These are phyloP conservation scores for Calocera cornea DNA, from an alignment of 768 basidiomycete genomes.

Conservation along the genomic window DNA sequence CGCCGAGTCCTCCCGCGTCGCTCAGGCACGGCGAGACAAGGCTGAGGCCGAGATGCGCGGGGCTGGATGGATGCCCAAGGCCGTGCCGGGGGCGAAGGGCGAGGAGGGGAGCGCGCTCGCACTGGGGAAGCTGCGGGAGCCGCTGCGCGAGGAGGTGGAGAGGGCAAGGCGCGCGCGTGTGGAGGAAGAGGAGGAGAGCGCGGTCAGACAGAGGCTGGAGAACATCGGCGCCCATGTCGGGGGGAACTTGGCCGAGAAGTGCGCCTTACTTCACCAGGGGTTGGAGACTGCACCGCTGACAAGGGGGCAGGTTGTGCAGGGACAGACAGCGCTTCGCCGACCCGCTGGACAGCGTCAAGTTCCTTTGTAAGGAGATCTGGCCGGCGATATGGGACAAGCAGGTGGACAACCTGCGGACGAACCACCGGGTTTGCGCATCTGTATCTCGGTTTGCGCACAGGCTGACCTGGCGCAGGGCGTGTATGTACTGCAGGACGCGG, in stretches of 20 bases:
- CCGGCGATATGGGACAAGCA: conserved; percentile 84
- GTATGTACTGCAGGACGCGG: conserved; percentile 84
- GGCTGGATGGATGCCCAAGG: conserved; percentile 52
- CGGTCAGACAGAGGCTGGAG: conserved; percentile 54
- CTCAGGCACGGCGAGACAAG: conserved; percentile 49
- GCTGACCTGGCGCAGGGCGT: conserved; percentile 45
- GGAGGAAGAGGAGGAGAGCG: conserved; percentile 61
- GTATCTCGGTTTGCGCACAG: neutral
- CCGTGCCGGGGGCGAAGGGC: conserved; percentile 31
- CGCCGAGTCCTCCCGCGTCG: conserved; percentile 58
- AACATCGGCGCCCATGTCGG: conserved; percentile 78
- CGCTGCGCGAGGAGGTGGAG: conserved; percentile 27
- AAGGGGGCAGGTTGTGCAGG: conserved; percentile 47
- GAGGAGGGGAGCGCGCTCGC: conserved; percentile 24
- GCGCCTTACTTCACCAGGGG: conserved; percentile 7
- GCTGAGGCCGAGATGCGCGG: conserved; percentile 69
- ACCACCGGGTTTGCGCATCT: conserved; percentile 62
- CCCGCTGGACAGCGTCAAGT: conserved; percentile 83
- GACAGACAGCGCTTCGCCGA: conserved; percentile 64
- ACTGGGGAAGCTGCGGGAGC: conserved; percentile 11
- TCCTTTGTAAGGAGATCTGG: conserved; percentile 96
- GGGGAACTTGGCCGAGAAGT: conserved; percentile 77
- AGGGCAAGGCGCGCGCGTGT: conserved; percentile 18
- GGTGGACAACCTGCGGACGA: conserved; percentile 88
- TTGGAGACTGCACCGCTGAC: neutral